Evolutionary conservation across 352 stramenopile genomes (phyloP).

Genomic region (Phytophthora uliginosa): DNA sequence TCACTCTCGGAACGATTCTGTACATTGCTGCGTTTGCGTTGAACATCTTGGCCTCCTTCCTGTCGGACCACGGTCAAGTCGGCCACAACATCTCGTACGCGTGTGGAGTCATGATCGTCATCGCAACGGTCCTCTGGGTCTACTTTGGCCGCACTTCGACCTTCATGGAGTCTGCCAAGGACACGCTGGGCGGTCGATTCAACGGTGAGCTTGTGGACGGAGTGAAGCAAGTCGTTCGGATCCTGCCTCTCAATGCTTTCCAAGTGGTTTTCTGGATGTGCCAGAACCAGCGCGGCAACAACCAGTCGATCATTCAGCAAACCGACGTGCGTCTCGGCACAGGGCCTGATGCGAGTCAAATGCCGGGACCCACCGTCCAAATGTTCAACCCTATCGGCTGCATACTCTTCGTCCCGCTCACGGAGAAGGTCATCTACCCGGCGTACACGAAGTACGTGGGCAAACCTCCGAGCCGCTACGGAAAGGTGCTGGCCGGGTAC

Average conservation of each 20-base stretch:
- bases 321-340: not conserved
- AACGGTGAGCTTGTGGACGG: not conserved
- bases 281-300: conserved; percentile 1
- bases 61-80: not conserved
- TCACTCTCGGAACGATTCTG: not conserved
- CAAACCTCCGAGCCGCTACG: not conserved
- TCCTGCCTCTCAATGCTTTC: not conserved
- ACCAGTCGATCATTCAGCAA: not conserved
- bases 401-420: not conserved
- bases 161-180: not conserved
- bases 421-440: not conserved
- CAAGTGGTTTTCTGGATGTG: not conserved
- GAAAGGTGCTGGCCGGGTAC: not conserved
- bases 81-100: not conserved
- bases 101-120: not conserved
- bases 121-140: not conserved
- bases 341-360: not conserved
- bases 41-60: not conserved
- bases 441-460: not conserved
- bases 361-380: not conserved
- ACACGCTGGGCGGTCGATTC: not conserved
- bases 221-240: not conserved
- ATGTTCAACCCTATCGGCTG: not conserved
- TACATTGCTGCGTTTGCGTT: not conserved
- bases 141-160: not conserved